phyloP scores from a whole-genome alignment of 2,329 filamentous ascomycete species.

The Clonostachys rosea region DNA sequence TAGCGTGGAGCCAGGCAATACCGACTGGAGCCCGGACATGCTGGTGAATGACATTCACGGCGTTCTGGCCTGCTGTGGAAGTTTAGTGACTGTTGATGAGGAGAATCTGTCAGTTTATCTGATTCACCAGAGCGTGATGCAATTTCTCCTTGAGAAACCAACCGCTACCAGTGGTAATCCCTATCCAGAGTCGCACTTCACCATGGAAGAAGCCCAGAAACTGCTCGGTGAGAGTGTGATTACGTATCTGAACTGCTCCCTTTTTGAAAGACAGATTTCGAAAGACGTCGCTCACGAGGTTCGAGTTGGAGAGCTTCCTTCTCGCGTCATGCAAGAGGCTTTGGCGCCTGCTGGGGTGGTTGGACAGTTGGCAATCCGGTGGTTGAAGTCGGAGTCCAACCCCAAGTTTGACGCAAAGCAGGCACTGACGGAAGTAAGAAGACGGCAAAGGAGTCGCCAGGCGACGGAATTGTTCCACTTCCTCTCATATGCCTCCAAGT shows the following conservation, averaged over 20 bases:
- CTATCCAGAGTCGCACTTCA: neutral
- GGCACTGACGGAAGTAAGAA: neutral
- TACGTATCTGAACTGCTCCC: neutral
- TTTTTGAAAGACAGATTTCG: neutral
- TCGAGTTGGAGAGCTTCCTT: neutral
- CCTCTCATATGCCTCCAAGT: neutral
- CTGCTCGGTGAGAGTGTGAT: neutral
- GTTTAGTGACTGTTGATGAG: constrained; percentile 25
- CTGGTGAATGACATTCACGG: constrained; percentile 14
- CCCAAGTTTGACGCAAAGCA: neutral
- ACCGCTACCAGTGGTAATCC: constrained; percentile 4
- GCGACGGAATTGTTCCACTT: neutral
- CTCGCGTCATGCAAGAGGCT: neutral
- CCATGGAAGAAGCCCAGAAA: neutral
- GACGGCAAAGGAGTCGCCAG: neutral
- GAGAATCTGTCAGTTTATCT: constrained; percentile 20
- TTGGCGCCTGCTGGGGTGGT: neutral
- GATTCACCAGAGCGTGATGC: constrained; percentile 26
- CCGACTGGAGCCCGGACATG: constrained; percentile 10
- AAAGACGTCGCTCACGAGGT: neutral
- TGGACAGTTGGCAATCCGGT: neutral
- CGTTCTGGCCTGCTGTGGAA: constrained; percentile 20
- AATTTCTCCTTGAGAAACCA: constrained; percentile 17
- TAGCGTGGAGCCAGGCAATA: constrained; percentile 24
- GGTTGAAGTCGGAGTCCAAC: neutral